Conservation (phyloP, 139 green algal genomes). For the Chlamydomonas sp. region DNA sequence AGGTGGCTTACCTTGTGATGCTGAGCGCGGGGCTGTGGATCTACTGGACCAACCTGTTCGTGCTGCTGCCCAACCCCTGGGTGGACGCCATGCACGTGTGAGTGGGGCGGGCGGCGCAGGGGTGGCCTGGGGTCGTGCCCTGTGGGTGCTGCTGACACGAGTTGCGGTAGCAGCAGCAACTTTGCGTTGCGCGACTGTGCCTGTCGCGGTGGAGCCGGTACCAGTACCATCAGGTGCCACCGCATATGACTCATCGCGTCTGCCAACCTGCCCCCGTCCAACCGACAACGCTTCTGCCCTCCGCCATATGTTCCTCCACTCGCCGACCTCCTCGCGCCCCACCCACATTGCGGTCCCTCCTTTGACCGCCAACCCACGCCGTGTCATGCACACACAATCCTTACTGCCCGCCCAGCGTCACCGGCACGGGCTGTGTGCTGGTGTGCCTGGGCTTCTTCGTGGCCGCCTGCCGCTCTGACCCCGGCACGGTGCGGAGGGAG, state of each 20-base stretch:
- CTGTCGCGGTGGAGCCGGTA: too few relatives aligned
- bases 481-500: slow-evolving; percentile 53
- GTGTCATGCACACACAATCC: too few relatives aligned
- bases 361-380: too few relatives aligned
- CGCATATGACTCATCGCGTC: too few relatives aligned
- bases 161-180: too few relatives aligned
- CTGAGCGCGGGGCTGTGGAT: slow-evolving; percentile 25
- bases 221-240: too few relatives aligned
- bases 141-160: too few relatives aligned
- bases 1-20: slow-evolving; percentile 51
- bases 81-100: slow-evolving; percentile 57
- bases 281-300: too few relatives aligned
- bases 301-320: too few relatives aligned
- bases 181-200: too few relatives aligned
- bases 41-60: slow-evolving; percentile 55
- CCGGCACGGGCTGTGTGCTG: slow-evolving; percentile 43
- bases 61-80: slow-evolving; percentile 57
- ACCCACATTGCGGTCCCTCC: background rate
- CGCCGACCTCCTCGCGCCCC: background rate
- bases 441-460: slow-evolving; percentile 44
- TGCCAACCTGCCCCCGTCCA: too few relatives aligned
- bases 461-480: slow-evolving; percentile 51
- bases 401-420: slow-evolving; percentile 27
- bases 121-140: background rate
- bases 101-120: background rate